Evolutionary conservation across 345 rosid genomes (phyloP).

Genomic region (Aquilaria malaccensis): DNA sequence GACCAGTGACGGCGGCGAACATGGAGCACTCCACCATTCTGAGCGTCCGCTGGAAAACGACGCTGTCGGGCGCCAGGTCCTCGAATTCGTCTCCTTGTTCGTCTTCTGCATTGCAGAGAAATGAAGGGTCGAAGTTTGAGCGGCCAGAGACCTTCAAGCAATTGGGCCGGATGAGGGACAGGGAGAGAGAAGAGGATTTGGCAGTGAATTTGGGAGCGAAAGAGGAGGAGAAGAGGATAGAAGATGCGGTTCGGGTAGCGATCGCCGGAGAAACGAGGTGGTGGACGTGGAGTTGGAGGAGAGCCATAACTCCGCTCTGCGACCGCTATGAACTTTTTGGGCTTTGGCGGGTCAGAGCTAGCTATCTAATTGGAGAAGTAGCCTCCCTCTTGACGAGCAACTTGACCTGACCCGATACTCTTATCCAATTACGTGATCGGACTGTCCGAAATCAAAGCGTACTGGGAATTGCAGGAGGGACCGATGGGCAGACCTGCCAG

Average conservation of each 20-base stretch:
- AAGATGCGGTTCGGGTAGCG: slow-evolving; percentile 9
- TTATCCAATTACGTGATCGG: too few species aligned
- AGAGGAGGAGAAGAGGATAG: slow-evolving; percentile 2
- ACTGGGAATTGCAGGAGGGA: too few species aligned
- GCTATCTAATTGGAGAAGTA: too few species aligned
- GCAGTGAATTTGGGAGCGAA: slow-evolving; percentile 15
- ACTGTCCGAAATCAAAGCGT: too few species aligned
- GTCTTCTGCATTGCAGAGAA: slow-evolving; percentile 20
- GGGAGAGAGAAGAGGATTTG: slow-evolving; percentile 13
- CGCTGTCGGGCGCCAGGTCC: slow-evolving; percentile 45
- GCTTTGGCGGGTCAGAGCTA: too few species aligned
- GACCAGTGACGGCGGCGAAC: slow-evolving; percentile 87
- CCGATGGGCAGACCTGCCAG: too few species aligned
- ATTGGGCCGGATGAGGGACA: slow-evolving; percentile 17
- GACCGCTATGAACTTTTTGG: too few species aligned
- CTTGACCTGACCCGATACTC: too few species aligned
- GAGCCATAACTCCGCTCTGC: slow-evolving; percentile 29
- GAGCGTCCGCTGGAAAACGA: slow-evolving; percentile 58
- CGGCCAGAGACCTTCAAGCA: slow-evolving; percentile 25
- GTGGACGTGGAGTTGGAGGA: slow-evolving; percentile 36
- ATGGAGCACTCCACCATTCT: slow-evolving; percentile 92
- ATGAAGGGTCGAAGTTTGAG: slow-evolving; percentile 27
- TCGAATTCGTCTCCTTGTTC: slow-evolving; percentile 25
- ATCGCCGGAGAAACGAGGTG: slow-evolving; percentile 20
- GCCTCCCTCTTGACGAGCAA: too few species aligned